Evolutionary conservation across 1,139 yeast genomes (phyloP).

Genomic region (Diutina rugosa): DNA sequence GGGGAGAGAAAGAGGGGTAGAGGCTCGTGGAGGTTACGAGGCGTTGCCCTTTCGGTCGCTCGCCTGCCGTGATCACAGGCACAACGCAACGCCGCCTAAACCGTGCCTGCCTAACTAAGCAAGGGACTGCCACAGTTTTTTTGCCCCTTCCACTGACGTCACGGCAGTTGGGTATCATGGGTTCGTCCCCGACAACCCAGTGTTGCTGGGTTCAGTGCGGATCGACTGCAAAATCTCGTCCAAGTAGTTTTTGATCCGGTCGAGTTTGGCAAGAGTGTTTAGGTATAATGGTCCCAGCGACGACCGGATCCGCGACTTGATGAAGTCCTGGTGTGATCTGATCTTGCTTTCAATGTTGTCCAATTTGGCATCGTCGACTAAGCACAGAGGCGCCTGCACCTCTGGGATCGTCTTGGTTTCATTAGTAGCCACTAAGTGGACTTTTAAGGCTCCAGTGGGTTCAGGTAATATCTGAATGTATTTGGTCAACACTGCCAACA

Average conservation of each 20-base stretch:
- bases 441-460: not conserved
- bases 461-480: not conserved
- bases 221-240: not conserved
- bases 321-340: not conserved
- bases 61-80: too few species aligned
- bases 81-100: too few species aligned
- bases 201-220: not conserved
- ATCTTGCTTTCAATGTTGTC: not conserved
- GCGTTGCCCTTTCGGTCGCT: too few species aligned
- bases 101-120: too few species aligned
- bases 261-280: not conserved
- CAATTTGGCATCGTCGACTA: not conserved
- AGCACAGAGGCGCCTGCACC: not conserved
- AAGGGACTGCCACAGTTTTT: too few species aligned
- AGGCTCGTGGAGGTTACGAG: too few species aligned
- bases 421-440: not conserved
- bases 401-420: not conserved
- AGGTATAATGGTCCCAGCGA: not conserved
- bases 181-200: not conserved
- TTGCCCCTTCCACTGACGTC: too few species aligned
- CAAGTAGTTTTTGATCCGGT: not conserved
- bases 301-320: not conserved
- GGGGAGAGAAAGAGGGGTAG: too few species aligned
- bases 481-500: not conserved
- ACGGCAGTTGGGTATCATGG: too few species aligned